phyloP scores from a whole-genome alignment of 2,329 filamentous ascomycete genomes.

The Beauveria scarabaeidicola region DNA sequence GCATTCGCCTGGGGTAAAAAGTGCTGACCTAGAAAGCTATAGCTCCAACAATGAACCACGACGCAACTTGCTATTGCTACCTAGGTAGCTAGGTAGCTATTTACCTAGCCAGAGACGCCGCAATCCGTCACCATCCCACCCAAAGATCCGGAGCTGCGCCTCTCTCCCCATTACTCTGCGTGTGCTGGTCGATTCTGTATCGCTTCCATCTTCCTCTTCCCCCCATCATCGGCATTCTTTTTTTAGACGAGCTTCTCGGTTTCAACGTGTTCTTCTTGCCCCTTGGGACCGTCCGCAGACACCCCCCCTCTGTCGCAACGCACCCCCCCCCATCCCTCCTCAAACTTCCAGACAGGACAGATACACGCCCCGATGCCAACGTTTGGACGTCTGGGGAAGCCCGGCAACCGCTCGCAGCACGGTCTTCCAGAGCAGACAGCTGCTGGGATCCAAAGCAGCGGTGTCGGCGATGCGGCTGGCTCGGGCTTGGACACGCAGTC shows the following conservation, averaged over 20 bases:
- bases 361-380: conserved; percentile 33
- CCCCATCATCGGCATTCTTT: conserved; percentile 14
- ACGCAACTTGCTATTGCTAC: not conserved
- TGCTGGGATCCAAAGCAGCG: conserved; percentile 1
- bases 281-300: not conserved
- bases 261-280: not conserved
- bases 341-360: not conserved
- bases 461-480: conserved; percentile 1
- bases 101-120: not conserved
- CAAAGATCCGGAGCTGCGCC: conserved; percentile 7
- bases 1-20: not conserved
- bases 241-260: conserved; percentile 7
- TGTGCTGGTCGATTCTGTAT: conserved; percentile 14
- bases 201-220: conserved; percentile 13
- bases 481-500: conserved; percentile 12
- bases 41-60: conserved; percentile 1
- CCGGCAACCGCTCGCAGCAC: conserved; percentile 50
- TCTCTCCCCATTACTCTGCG: conserved; percentile 12
- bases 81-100: not conserved
- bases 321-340: not conserved
- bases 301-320: not conserved
- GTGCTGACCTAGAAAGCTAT: not conserved
- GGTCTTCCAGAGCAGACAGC: conserved; percentile 26
- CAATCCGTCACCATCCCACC: conserved; percentile 7
- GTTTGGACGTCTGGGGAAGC: conserved; percentile 47